phyloP scores from a whole-genome alignment of 208 protist species.

The Leishmania gerbilli region DNA sequence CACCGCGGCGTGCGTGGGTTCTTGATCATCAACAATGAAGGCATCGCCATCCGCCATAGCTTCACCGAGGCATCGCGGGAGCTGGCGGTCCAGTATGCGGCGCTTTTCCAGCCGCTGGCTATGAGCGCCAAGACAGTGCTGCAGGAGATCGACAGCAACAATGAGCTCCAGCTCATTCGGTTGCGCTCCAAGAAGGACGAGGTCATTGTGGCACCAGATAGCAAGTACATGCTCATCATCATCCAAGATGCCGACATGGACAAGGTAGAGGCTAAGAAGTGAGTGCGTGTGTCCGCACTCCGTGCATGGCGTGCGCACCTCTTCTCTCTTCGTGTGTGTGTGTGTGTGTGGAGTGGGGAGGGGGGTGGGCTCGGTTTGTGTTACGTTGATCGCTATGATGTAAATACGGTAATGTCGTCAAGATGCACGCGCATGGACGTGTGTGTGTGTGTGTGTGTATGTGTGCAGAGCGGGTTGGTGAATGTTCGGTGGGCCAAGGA shows the following conservation, averaged over 20 bases:
- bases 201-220: slow-evolving; percentile 96
- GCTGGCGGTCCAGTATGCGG: slow-evolving; percentile 94
- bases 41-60: slow-evolving; percentile 94
- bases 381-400: background rate
- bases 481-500: background rate
- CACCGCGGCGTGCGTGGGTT: slow-evolving; percentile 95
- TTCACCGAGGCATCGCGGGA: slow-evolving; percentile 89
- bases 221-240: slow-evolving; percentile 90
- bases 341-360: background rate
- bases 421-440: background rate
- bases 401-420: background rate
- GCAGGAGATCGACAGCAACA: slow-evolving; percentile 94
- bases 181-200: slow-evolving; percentile 96
- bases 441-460: slow-evolving; percentile 7
- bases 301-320: background rate
- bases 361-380: background rate
- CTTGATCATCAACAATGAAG: slow-evolving; percentile 95
- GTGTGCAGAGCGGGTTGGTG: background rate
- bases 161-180: slow-evolving; percentile 95
- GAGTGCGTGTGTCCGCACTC: background rate
- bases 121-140: slow-evolving; percentile 91
- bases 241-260: slow-evolving; percentile 79
- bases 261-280: slow-evolving; percentile 28
- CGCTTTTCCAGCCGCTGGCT: slow-evolving; percentile 93
- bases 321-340: too few species aligned